Evolutionary conservation across 1,139 yeast species (phyloP), one percentile per base, ranked within the genome.

Genomic region (Saccharomyces pastorianus): DNA sequence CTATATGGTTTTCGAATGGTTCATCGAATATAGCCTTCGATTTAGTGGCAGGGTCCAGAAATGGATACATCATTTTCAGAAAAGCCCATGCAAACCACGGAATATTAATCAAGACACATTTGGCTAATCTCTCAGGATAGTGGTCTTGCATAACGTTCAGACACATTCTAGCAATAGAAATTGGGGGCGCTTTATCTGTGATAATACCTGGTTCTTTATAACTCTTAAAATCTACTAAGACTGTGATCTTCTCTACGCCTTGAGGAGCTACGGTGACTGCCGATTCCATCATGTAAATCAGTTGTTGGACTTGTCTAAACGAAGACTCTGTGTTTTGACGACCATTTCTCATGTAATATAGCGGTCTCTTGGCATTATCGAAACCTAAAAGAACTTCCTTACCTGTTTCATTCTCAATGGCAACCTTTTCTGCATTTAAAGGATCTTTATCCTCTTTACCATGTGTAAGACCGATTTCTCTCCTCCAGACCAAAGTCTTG

Each of bases 251-350:
- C 64, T 93, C 98, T 63, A 91, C 97, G 20, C 97, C 98, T 2
- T 95, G 84, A 3, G 97, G 97, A 95, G 90, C 88, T 70, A 82
- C 80, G 61, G 89, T 89, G 49, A 89, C 89, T 23, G 87, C 93
- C 49, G 88, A 76, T 68, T 93, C 98, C 64, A 93, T 79, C 88
- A 86, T 87, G 72, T 77, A 93, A 23, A 93, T 96, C 65, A 93
- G 76, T 65, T 88, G 96, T 69, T 91, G 96, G 6, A 93, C 96
- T 69, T 93, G 99, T 60, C 87, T 79, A 55, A 84, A 83, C 1
- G 93, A 80, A 1, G 93, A 80, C 60, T 88, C 82, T 2, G 99
- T 93, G 71, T 93, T 93, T 70, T 93, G 98, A 61, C 95, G 80
- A 23, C 97, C 97, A 28, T 95, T 93, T 65, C 89, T 83, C 68